Percentiles rank a stretch among this genome's conserved stretches.
phyloP scores from a whole-genome alignment of 345 rosid genomes.

The Limnanthes douglasii region DNA sequence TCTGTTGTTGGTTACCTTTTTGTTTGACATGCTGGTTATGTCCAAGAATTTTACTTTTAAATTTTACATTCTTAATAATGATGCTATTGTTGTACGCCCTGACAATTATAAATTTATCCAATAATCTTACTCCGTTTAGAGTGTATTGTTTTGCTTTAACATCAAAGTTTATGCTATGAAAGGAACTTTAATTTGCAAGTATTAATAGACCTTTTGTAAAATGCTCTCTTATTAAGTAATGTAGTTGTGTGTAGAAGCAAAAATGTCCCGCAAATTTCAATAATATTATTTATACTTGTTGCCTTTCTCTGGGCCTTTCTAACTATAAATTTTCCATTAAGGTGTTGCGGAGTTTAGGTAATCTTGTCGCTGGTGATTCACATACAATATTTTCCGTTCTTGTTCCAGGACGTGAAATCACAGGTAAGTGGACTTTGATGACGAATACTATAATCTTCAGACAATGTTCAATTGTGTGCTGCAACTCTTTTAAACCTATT shows the following conservation, averaged over 20 bases:
- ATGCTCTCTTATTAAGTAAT: no score
- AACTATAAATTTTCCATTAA: slow-evolving; percentile 12
- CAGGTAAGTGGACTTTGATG: slow-evolving; percentile 30
- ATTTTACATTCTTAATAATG: not conserved
- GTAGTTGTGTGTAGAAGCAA: no score
- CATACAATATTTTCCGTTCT: slow-evolving; percentile 41
- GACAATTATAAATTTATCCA: no score
- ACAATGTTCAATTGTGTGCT: no score
- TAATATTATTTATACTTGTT: slow-evolving; percentile 1
- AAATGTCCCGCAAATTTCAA: not conserved
- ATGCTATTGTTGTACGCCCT: no score
- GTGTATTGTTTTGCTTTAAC: no score
- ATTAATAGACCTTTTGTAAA: no score
- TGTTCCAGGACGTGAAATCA: slow-evolving; percentile 44
- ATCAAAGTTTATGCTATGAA: not conserved
- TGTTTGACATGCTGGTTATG: not conserved
- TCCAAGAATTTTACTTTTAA: slow-evolving; percentile 1
- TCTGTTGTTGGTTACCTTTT: not conserved
- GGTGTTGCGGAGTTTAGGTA: slow-evolving; percentile 87
- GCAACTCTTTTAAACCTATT: no score
- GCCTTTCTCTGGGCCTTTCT: slow-evolving; percentile 7
- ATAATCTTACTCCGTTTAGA: no score
- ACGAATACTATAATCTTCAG: no score
- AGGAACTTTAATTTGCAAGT: no score
- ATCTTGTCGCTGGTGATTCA: slow-evolving; percentile 84